These are phyloP conservation scores for Jackrogersella multiformis DNA, from an alignment of 495 filamentous ascomycete genomes.

Conservation along the genomic window DNA sequence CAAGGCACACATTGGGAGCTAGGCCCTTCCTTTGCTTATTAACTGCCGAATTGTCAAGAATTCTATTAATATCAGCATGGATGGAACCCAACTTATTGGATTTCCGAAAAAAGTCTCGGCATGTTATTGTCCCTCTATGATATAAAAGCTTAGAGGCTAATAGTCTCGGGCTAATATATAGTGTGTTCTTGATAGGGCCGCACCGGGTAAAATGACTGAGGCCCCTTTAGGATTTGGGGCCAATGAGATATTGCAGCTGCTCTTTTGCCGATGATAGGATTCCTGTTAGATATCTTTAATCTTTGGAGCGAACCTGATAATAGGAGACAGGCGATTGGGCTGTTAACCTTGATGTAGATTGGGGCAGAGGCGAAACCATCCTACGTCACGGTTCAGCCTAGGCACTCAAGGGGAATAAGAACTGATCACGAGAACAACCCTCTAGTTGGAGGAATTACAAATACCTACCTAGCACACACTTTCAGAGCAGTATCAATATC, in stretches of 20 bases:
- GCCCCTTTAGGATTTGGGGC: conserved; percentile 1
- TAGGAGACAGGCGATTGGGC: neutral
- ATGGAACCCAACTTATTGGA: conserved; percentile 36
- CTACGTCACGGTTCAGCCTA: conserved; percentile 1
- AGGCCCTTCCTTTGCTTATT: conserved; percentile 22
- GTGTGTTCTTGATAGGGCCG: conserved; percentile 19
- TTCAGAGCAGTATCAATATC: conserved; percentile 8
- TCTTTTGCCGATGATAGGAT: conserved; percentile 24
- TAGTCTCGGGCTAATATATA: conserved; percentile 37
- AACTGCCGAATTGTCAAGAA: conserved; percentile 33
- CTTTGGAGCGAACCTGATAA: conserved; percentile 11
- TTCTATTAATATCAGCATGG: conserved; percentile 41
- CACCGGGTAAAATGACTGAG: conserved; percentile 34
- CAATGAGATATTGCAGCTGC: neutral
- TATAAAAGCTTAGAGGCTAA: conserved; percentile 30
- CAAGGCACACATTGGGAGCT: conserved; percentile 2
- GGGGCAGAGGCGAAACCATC: neutral
- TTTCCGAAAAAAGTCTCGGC: conserved; percentile 29
- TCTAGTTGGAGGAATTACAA: neutral
- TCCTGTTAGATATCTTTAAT: conserved; percentile 7
- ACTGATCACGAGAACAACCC: neutral
- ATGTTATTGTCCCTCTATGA: conserved; percentile 15
- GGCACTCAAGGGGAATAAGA: neutral
- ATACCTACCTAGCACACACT: neutral
- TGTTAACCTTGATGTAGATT: neutral